A percentile compares a stretch with the other conserved stretches of the same genome.
phyloP scores from a whole-genome alignment of 1,284 basidiomycete species.

The Cutaneotrichosporon sp. region DNA sequence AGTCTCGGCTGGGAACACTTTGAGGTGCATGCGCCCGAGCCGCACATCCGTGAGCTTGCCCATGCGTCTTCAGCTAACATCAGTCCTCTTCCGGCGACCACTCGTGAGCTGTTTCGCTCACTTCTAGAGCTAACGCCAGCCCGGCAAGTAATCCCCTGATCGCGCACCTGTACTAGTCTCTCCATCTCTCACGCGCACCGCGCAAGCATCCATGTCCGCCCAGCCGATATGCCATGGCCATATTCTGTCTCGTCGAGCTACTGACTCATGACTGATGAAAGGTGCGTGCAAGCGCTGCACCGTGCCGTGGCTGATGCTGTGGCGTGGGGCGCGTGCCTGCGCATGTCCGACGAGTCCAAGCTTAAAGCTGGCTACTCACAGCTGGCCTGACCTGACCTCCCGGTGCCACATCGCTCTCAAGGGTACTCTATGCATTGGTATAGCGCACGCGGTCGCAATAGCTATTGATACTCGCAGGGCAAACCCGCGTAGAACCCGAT shows the following conservation, averaged over 20 bases:
- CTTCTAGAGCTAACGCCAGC: neutral
- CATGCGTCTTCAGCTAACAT: neutral
- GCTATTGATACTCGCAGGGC: too few species aligned
- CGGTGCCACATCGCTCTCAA: too few species aligned
- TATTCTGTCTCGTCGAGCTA: neutral
- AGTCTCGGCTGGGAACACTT: conserved; percentile 97
- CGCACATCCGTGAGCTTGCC: conserved; percentile 56
- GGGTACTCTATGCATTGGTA: neutral
- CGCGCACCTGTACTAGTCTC: conserved; percentile 10
- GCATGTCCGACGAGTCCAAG: too few species aligned
- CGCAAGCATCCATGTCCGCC: conserved; percentile 14
- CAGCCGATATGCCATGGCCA: conserved; percentile 8
- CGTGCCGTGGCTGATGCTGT: neutral
- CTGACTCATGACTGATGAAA: neutral
- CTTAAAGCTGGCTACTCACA: neutral
- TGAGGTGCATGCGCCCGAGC: conserved; percentile 89
- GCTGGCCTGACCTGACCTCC: neutral
- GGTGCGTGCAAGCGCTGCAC: neutral
- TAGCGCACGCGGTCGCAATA: neutral
- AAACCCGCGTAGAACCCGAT: too few species aligned
- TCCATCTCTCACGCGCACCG: conserved; percentile 10
- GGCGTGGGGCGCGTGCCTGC: too few species aligned
- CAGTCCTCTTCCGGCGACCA: conserved; percentile 56
- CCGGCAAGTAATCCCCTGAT: conserved; percentile 5
- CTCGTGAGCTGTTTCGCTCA: conserved; percentile 45